phyloP scores from a whole-genome alignment of 2,329 filamentous ascomycete genomes.

The Talaromyces sp. region DNA sequence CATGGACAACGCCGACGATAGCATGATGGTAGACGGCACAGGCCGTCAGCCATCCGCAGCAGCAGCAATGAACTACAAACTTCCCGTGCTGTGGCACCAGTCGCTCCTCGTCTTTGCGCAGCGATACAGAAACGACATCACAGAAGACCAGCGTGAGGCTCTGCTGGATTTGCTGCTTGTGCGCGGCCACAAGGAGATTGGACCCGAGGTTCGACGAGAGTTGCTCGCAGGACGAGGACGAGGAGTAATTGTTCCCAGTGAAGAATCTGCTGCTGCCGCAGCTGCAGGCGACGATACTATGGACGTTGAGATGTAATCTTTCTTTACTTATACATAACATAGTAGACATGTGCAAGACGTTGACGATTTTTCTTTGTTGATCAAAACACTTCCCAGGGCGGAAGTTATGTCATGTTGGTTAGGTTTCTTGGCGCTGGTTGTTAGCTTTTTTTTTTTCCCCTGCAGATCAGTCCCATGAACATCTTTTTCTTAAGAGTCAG shows the following conservation, averaged over 20 bases:
- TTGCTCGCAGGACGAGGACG: conserved; percentile 81
- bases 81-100: conserved; percentile 97
- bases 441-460: background rate
- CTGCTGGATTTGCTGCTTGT: conserved; percentile 80
- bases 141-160: conserved; percentile 88
- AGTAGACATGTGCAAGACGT: conserved; percentile 3
- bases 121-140: conserved; percentile 92
- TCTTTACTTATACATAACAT: background rate
- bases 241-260: conserved; percentile 57
- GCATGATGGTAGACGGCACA: conserved; percentile 42
- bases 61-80: conserved; percentile 56
- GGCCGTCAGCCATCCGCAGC: conserved; percentile 28
- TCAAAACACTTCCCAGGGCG: background rate
- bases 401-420: conserved; percentile 12
- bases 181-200: conserved; percentile 82
- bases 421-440: conserved; percentile 9
- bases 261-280: conserved; percentile 54
- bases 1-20: conserved; percentile 55
- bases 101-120: conserved; percentile 88
- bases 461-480: background rate
- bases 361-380: conserved; percentile 24
- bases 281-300: conserved; percentile 86
- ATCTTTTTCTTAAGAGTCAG: background rate
- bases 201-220: conserved; percentile 85
- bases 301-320: conserved; percentile 56